phyloP scores from a whole-genome alignment of 2,329 filamentous ascomycete species.

The Colletotrichum cereale region DNA sequence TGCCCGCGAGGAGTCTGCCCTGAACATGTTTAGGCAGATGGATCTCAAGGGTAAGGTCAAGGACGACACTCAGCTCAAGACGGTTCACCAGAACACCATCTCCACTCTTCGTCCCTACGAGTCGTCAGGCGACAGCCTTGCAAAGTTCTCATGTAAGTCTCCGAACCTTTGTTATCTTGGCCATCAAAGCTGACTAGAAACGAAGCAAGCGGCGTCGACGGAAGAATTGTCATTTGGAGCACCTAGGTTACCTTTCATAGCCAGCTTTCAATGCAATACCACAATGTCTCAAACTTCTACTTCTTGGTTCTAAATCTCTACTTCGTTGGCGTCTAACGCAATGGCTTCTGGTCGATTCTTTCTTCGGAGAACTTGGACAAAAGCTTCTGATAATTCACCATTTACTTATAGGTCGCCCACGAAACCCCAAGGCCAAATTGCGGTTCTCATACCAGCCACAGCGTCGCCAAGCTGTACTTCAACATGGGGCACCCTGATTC shows the following conservation, averaged over 20 bases:
- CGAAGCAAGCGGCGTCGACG: slow-evolving; percentile 84
- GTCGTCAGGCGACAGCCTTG: slow-evolving; percentile 71
- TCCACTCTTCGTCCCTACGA: slow-evolving; percentile 85
- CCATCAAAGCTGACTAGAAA: slow-evolving; percentile 45
- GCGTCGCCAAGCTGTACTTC: not conserved
- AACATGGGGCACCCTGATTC: not conserved
- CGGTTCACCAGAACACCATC: slow-evolving; percentile 96
- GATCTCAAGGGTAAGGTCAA: slow-evolving; percentile 94
- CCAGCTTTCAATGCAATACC: slow-evolving; percentile 31
- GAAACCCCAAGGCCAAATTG: not conserved
- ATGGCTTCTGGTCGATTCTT: not conserved
- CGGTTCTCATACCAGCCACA: not conserved
- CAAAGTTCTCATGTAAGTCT: slow-evolving; percentile 87
- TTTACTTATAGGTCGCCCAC: not conserved
- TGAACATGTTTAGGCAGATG: slow-evolving; percentile 99
- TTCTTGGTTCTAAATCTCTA: not conserved
- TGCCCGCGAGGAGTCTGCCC: slow-evolving; percentile 85
- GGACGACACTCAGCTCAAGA: slow-evolving; percentile 94
- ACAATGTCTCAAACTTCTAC: slow-evolving; percentile 14
- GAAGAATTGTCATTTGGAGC: slow-evolving; percentile 84
- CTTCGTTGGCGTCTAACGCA: too few relatives aligned
- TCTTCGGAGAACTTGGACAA: not conserved
- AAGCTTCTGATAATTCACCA: not conserved
- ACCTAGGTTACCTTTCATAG: slow-evolving; percentile 58
- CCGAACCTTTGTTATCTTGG: slow-evolving; percentile 3